phyloP scores from a whole-genome alignment of 1,284 basidiomycete genomes.

The Porogramme epimiltina region DNA sequence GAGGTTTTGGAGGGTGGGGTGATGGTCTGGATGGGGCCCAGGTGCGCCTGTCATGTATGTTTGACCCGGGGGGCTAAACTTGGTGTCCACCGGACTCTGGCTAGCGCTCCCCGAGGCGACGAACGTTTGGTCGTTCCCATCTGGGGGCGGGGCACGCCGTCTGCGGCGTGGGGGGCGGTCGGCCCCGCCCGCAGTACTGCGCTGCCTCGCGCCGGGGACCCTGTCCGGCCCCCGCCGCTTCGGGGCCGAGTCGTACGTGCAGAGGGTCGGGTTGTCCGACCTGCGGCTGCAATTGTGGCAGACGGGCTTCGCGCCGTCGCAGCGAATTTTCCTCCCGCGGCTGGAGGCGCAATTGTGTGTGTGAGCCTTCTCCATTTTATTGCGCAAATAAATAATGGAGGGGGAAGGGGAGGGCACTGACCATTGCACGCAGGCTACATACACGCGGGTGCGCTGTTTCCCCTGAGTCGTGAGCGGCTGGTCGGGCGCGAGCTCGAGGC shows the following conservation, averaged over 20 bases:
- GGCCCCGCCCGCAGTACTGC: conserved; percentile 32
- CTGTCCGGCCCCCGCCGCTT: conserved; percentile 79
- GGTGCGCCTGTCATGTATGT: conserved; percentile 6
- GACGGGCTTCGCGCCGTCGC: conserved; percentile 74
- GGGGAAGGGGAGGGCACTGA: conserved; percentile 29
- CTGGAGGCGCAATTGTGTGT: conserved; percentile 40
- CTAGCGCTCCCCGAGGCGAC: conserved; percentile 18
- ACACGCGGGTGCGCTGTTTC: conserved; percentile 70
- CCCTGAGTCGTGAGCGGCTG: conserved; percentile 79
- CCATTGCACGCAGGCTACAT: conserved; percentile 78
- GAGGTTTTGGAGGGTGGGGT: conserved; percentile 15
- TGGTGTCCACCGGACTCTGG: conserved; percentile 16
- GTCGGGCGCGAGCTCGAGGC: conserved; percentile 64
- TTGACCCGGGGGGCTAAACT: conserved; percentile 13
- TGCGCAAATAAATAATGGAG: neutral
- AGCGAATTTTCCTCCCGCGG: conserved; percentile 76
- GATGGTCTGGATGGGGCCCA: conserved; percentile 1
- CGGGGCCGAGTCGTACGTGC: conserved; percentile 63
- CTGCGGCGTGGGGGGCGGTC: conserved; percentile 30
- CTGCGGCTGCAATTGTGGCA: conserved; percentile 72
- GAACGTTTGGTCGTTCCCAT: conserved; percentile 6
- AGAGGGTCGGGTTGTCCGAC: conserved; percentile 27
- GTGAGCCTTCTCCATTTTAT: neutral
- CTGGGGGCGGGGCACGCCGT: conserved; percentile 22
- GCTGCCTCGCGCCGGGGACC: conserved; percentile 70